These are phyloP conservation scores for Phylloporus rhodoxanthus DNA, from an alignment of 768 basidiomycete species.

Conservation along the genomic window DNA sequence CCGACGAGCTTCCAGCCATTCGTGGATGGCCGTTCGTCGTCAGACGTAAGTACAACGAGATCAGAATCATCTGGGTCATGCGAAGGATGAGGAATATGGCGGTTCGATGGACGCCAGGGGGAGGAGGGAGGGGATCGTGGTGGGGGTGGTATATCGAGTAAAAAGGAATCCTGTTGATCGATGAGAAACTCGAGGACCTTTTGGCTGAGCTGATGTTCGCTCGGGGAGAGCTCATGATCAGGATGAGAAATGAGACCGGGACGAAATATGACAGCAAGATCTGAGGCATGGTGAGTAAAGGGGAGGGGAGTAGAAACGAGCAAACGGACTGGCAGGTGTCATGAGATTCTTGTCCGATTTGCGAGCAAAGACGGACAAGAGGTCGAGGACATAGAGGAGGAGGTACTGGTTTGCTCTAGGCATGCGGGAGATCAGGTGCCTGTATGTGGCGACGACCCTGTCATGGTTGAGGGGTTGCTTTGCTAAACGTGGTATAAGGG, in stretches of 20 bases:
- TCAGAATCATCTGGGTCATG: constrained; percentile 42
- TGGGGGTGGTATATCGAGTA: constrained; percentile 79
- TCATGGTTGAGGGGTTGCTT: constrained; percentile 65
- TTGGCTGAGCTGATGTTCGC: constrained; percentile 84
- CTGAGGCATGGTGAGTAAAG: constrained; percentile 34
- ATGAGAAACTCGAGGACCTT: constrained; percentile 92
- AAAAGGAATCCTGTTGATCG: constrained; percentile 92
- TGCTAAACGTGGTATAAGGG: constrained; percentile 37
- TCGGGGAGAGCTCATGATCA: constrained; percentile 75
- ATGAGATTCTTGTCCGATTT: constrained; percentile 92
- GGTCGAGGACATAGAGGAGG: constrained; percentile 93
- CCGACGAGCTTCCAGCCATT: constrained; percentile 53
- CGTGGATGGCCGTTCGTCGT: constrained; percentile 42
- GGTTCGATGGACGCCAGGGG: constrained; percentile 26
- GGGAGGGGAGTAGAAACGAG: not conserved
- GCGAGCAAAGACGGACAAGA: constrained; percentile 89
- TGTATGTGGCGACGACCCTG: constrained; percentile 74
- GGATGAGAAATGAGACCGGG: constrained; percentile 92
- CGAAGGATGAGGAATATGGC: constrained; percentile 2
- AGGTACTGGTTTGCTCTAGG: constrained; percentile 90
- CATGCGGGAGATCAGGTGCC: constrained; percentile 75
- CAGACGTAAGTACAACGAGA: constrained; percentile 39
- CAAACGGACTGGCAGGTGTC: constrained; percentile 86
- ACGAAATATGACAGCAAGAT: constrained; percentile 95
- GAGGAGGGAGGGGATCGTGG: constrained; percentile 33